Percentiles rank a stretch among this genome's conserved stretches.
Conservation (phyloP, 129 eudicot genomes). For the Tagetes erecta region DNA sequence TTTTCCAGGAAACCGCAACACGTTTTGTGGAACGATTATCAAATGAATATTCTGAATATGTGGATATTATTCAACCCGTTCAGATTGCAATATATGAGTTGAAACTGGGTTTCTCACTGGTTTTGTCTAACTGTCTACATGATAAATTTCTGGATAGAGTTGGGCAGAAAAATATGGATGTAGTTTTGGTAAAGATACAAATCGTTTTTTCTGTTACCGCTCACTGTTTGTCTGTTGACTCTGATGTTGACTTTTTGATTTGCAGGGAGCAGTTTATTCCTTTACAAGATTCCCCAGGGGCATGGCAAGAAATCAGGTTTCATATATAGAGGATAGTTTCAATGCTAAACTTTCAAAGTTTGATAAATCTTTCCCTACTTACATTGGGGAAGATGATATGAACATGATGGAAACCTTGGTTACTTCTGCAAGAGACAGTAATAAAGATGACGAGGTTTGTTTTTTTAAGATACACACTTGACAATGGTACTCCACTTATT, state of each 20-base stretch:
- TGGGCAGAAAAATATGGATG: slow-evolving; percentile 47
- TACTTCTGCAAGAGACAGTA: slow-evolving; percentile 26
- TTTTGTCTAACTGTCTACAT: slow-evolving; percentile 43
- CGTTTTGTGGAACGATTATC: slow-evolving; percentile 70
- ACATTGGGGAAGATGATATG: slow-evolving; percentile 43
- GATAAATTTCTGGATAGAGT: slow-evolving; percentile 43
- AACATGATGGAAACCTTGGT: slow-evolving; percentile 55
- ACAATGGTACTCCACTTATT: slow-evolving; percentile 1
- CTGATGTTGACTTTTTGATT: slow-evolving; percentile 23
- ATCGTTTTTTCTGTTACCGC: slow-evolving; percentile 8
- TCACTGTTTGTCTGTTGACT: slow-evolving; percentile 4
- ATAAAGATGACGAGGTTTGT: slow-evolving; percentile 47
- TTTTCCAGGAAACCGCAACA: slow-evolving; percentile 57
- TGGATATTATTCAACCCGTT: slow-evolving; percentile 74
- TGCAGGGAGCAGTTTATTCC: slow-evolving; percentile 56
- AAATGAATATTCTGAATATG: slow-evolving; percentile 57
- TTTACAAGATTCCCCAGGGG: slow-evolving; percentile 85
- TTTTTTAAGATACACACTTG: not conserved
- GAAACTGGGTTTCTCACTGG: slow-evolving; percentile 77
- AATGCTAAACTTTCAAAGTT: slow-evolving; percentile 31
- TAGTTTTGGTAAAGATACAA: slow-evolving; percentile 52
- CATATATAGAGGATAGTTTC: slow-evolving; percentile 29
- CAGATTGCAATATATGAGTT: slow-evolving; percentile 90
- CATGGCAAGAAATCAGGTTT: slow-evolving; percentile 37
- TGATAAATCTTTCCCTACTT: slow-evolving; percentile 53